phyloP scores from a whole-genome alignment of 2,329 filamentous ascomycete species.

The Cytospora piceae region DNA sequence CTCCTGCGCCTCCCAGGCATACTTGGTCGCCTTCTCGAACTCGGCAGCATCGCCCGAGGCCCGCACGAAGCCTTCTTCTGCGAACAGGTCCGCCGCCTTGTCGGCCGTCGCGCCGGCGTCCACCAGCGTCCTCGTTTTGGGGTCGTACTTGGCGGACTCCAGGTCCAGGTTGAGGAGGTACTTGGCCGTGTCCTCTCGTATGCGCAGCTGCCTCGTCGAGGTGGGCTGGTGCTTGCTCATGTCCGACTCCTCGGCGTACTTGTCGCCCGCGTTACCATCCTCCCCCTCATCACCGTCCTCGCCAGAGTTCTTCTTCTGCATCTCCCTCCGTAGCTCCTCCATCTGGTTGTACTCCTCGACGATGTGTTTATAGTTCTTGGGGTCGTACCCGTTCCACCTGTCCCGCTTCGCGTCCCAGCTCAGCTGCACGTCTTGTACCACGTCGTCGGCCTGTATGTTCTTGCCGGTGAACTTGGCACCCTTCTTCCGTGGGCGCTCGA shows the following conservation, averaged over 20 bases:
- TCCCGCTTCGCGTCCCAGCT: slow-evolving; percentile 98
- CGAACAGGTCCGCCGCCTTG: slow-evolving; percentile 79
- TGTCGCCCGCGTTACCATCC: slow-evolving; percentile 66
- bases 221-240: slow-evolving; percentile 95
- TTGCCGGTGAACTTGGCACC: slow-evolving; percentile 91
- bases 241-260: slow-evolving; percentile 93
- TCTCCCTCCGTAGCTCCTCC: slow-evolving; percentile 69
- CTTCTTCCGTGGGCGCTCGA: slow-evolving; percentile 83
- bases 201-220: slow-evolving; percentile 84
- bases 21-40: slow-evolving; percentile 85
- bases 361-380: slow-evolving; percentile 82
- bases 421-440: slow-evolving; percentile 80
- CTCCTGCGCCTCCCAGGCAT: slow-evolving; percentile 96
- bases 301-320: slow-evolving; percentile 53
- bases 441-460: slow-evolving; percentile 91
- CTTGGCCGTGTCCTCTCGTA: slow-evolving; percentile 96
- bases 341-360: slow-evolving; percentile 87
- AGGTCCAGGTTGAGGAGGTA: slow-evolving; percentile 94
- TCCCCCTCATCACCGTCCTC: slow-evolving; percentile 56
- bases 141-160: slow-evolving; percentile 96
- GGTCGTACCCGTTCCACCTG: slow-evolving; percentile 97
- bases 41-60: slow-evolving; percentile 89
- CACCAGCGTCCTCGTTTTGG: slow-evolving; percentile 90
- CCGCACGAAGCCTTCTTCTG: slow-evolving; percentile 90
- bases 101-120: slow-evolving; percentile 81